Percentiles rank a stretch among this genome's conserved stretches.
These are phyloP conservation scores for Leucocoprinus birnbaumii DNA, from an alignment of 768 basidiomycete genomes.

Conservation along the genomic window DNA sequence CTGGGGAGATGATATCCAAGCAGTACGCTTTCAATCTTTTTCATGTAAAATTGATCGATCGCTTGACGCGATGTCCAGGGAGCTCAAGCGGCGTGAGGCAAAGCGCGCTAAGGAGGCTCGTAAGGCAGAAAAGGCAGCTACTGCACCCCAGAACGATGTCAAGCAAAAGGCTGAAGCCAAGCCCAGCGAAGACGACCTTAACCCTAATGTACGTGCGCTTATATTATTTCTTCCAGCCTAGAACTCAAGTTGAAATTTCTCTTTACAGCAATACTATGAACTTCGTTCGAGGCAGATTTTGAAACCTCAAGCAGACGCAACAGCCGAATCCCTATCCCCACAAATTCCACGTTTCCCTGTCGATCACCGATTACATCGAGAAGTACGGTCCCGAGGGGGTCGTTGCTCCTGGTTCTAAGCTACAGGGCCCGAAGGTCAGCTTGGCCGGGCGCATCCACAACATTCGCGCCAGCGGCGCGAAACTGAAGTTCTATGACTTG, in stretches of 20 bases:
- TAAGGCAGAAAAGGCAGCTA: constrained; percentile 55
- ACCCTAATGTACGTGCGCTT: constrained; percentile 72
- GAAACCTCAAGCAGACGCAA: constrained; percentile 79
- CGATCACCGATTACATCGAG: constrained; percentile 70
- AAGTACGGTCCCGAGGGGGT: constrained; percentile 72
- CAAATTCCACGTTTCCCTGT: constrained; percentile 90
- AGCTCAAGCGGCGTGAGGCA: constrained; percentile 93
- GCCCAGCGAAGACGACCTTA: constrained; percentile 79
- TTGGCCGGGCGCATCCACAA: constrained; percentile 92
- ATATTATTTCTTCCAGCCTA: constrained; percentile 5
- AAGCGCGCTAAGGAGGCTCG: constrained; percentile 79
- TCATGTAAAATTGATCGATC: constrained; percentile 24
- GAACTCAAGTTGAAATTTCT: background rate
- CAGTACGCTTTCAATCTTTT: constrained; percentile 49
- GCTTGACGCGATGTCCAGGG: constrained; percentile 47
- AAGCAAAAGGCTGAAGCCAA: constrained; percentile 38
- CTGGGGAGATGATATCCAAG: constrained; percentile 98
- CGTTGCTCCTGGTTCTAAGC: constrained; percentile 64
- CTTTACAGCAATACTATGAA: constrained; percentile 90
- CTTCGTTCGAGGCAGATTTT: constrained; percentile 86
- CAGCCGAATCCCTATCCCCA: constrained; percentile 96
- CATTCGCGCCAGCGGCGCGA: constrained; percentile 77
- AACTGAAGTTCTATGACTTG: constrained; percentile 92
- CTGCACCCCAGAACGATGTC: constrained; percentile 34
- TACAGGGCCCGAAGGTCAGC: constrained; percentile 53